These are phyloP conservation scores for Angomonas ambiguus DNA, from an alignment of 208 protist genomes.

Conservation along the genomic window DNA sequence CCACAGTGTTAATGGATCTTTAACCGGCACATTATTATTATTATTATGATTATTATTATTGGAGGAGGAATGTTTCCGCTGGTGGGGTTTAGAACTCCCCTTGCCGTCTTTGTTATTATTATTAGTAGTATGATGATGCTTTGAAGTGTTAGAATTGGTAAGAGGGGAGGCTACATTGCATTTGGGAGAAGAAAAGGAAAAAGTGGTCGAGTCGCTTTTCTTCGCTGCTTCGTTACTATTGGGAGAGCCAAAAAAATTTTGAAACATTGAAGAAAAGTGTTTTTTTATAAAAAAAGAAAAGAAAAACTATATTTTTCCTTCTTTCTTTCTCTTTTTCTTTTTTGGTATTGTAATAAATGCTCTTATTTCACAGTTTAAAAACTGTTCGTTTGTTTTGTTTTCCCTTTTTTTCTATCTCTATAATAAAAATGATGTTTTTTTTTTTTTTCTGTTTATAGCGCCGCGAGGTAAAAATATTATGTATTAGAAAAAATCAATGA, in stretches of 20 bases:
- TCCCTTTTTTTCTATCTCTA: too few species aligned
- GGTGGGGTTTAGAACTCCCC: too few species aligned
- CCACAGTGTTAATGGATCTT: conserved; percentile 23
- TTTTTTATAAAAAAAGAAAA: not conserved
- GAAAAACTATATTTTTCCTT: conserved; percentile 9
- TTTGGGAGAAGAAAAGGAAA: too few species aligned
- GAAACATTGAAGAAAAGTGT: not conserved
- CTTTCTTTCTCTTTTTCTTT: not conserved
- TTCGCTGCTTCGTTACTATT: not conserved
- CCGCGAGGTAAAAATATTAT: conserved; percentile 16
- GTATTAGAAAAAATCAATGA: conserved; percentile 19
- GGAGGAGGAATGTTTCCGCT: too few species aligned
- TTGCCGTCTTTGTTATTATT: too few species aligned
- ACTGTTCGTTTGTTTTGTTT: not conserved
- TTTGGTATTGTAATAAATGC: not conserved
- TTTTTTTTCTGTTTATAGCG: conserved; percentile 5
- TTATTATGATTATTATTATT: not conserved
- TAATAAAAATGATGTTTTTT: too few species aligned
- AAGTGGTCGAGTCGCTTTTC: not conserved
- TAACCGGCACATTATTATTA: not conserved
- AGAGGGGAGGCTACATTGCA: not conserved
- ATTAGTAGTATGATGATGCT: not conserved
- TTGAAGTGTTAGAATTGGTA: not conserved
- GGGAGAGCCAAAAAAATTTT: not conserved
- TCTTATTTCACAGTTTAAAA: not conserved